A percentile compares a stretch with the other conserved stretches of the same genome.
Conservation (phyloP, 2,329 filamentous ascomycete genomes). For the Trichoderma breve region DNA sequence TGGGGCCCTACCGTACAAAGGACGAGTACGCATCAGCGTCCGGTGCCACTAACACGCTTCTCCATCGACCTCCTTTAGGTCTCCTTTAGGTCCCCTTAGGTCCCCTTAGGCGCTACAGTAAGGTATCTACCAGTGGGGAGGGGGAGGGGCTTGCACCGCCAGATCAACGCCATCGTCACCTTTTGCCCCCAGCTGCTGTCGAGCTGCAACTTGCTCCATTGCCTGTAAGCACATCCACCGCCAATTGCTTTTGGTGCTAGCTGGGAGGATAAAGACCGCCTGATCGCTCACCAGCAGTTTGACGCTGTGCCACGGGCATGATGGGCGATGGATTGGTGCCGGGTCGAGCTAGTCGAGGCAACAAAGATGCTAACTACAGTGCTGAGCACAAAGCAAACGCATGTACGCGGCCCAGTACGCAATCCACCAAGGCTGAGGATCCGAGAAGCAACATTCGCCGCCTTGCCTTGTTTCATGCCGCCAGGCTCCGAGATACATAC, state of each 20-base stretch:
- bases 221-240: not conserved
- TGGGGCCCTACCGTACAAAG: not conserved
- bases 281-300: not conserved
- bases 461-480: not conserved
- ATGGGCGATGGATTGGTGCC: not conserved
- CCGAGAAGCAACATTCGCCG: not conserved
- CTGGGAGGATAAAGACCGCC: constrained; percentile 13
- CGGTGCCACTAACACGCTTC: not conserved
- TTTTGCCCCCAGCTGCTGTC: not conserved
- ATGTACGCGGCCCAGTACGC: constrained; percentile 18
- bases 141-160: constrained; percentile 16
- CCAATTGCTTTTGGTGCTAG: constrained; percentile 2
- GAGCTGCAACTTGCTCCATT: constrained; percentile 9
- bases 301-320: not conserved
- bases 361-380: not conserved
- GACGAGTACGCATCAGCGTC: not conserved
- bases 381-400: not conserved
- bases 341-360: constrained; percentile 8
- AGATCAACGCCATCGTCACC: constrained; percentile 21
- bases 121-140: constrained; percentile 14
- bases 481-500: not conserved
- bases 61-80: constrained; percentile 11
- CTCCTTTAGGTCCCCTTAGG: constrained; percentile 12
- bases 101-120: constrained; percentile 10
- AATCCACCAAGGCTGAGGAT: constrained; percentile 14